Percentiles rank a stretch among this genome's conserved stretches.
Conservation (phyloP, 163 green algal genomes). For the Picocystis sp. region DNA sequence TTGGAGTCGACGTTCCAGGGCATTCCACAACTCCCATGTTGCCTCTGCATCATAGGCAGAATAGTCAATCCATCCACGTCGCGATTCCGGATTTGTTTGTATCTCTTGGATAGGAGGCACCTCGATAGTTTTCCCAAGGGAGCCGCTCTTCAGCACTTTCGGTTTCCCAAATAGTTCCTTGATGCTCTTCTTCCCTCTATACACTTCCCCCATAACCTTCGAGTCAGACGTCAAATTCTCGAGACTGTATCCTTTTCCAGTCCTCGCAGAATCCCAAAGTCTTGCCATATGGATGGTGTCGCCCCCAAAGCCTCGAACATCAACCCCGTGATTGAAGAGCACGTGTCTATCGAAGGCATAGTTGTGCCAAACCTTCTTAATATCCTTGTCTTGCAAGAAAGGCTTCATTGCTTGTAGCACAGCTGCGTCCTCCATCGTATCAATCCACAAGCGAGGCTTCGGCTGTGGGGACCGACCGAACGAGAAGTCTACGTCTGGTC, state of each 20-base stretch:
- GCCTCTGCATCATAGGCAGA: constrained; percentile 67
- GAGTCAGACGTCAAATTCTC: not conserved
- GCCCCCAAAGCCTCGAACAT: constrained; percentile 56
- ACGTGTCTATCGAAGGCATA: constrained; percentile 96
- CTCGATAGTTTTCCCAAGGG: constrained; percentile 28
- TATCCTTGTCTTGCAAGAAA: constrained; percentile 11
- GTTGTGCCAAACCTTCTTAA: constrained; percentile 84
- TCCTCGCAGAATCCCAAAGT: constrained; percentile 63
- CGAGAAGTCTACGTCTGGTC: constrained; percentile 5
- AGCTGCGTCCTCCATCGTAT: constrained; percentile 4
- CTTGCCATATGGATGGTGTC: constrained; percentile 99
- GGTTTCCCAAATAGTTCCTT: constrained; percentile 72
- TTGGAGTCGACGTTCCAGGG: constrained; percentile 1
- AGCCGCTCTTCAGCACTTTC: constrained; percentile 45
- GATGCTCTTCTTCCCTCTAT: constrained; percentile 58
- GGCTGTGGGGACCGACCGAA: not conserved
- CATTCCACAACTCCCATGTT: constrained; percentile 9
- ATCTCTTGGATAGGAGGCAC: constrained; percentile 61
- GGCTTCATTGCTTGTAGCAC: constrained; percentile 13
- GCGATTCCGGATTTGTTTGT: constrained; percentile 36
- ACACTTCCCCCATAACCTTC: constrained; percentile 10
- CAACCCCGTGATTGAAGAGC: constrained; percentile 39
- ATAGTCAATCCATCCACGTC: constrained; percentile 79
- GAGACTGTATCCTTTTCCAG: constrained; percentile 6
- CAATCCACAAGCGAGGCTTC: constrained; percentile 7